Evolutionary conservation across 495 filamentous ascomycete genomes (phyloP).

Genomic region (Penicillium alfredii): DNA sequence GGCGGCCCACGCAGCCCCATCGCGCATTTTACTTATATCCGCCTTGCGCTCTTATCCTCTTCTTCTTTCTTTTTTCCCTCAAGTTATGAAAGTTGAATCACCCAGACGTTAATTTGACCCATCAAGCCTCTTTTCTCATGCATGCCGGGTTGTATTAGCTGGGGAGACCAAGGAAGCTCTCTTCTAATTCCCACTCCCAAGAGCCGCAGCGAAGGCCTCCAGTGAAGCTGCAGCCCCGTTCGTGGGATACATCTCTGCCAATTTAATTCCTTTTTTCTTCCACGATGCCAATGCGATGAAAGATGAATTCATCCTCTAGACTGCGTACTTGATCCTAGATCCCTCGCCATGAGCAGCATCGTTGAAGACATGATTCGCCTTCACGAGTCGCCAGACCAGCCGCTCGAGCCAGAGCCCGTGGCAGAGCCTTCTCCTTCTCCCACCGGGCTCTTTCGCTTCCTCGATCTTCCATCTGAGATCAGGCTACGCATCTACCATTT

Average conservation of each 20-base stretch:
- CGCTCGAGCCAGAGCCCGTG: conserved; percentile 7
- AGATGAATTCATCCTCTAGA: conserved; percentile 6
- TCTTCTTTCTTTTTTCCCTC: conserved; percentile 28
- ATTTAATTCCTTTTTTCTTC: conserved; percentile 5
- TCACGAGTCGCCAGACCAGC: conserved; percentile 1
- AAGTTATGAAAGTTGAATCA: conserved; percentile 55
- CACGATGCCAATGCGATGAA: conserved; percentile 9
- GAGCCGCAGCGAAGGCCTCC: conserved; percentile 52
- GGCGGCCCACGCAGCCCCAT: conserved; percentile 16
- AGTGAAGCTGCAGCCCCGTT: conserved; percentile 46
- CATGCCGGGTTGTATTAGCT: conserved; percentile 61
- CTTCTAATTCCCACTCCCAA: conserved; percentile 52
- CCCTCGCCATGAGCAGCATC: conserved; percentile 1
- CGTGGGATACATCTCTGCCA: conserved; percentile 36
- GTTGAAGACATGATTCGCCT: conserved; percentile 2
- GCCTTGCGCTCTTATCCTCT: conserved; percentile 5
- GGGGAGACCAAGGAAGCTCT: conserved; percentile 54
- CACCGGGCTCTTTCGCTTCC: conserved; percentile 57
- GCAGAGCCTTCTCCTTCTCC: neutral
- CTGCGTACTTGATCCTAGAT: conserved; percentile 14
- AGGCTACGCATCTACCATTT: conserved; percentile 64
- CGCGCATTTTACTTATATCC: conserved; percentile 17
- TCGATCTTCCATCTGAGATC: conserved; percentile 72
- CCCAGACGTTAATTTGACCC: conserved; percentile 64
- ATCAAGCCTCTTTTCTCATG: conserved; percentile 38